phyloP scores from a whole-genome alignment of 805 yeast genomes.

The Lachancea thermotolerans region DNA sequence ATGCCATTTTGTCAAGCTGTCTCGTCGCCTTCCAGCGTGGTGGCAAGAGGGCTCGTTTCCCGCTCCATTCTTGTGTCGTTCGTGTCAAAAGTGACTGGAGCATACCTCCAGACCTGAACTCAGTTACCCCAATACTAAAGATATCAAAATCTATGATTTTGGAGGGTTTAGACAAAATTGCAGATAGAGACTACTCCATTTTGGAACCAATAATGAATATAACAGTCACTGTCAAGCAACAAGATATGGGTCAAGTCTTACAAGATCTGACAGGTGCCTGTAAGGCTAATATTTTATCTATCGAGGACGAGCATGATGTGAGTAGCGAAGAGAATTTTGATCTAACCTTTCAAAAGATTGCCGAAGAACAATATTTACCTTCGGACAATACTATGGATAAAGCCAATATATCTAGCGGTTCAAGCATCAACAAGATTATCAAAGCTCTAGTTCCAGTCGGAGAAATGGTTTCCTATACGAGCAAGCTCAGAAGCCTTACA shows the following conservation, averaged over 20 bases:
- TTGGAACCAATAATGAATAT: slow-evolving; percentile 88
- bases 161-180: slow-evolving; percentile 30
- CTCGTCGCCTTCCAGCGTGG: slow-evolving; percentile 60
- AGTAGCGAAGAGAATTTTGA: slow-evolving; percentile 28
- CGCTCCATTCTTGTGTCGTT: slow-evolving; percentile 53
- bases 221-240: slow-evolving; percentile 56
- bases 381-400: slow-evolving; percentile 51
- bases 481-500: slow-evolving; percentile 70
- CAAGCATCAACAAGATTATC: slow-evolving; percentile 40
- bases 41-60: slow-evolving; percentile 45
- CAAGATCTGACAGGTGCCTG: slow-evolving; percentile 79
- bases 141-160: slow-evolving; percentile 41
- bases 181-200: slow-evolving; percentile 38
- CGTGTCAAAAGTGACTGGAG: slow-evolving; percentile 43
- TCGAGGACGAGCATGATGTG: slow-evolving; percentile 51
- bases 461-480: slow-evolving; percentile 86
- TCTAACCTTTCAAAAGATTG: slow-evolving; percentile 46
- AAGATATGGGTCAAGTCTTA: slow-evolving; percentile 71
- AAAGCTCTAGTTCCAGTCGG: slow-evolving; percentile 79
- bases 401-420: slow-evolving; percentile 14
- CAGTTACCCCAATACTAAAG: slow-evolving; percentile 36
- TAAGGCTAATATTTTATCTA: slow-evolving; percentile 62
- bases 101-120: slow-evolving; percentile 44
- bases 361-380: slow-evolving; percentile 64
- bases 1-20: slow-evolving; percentile 51